Base-by-base conservation (phyloP, 306 rosid species). In the Dalbergia oliveri region DNA sequence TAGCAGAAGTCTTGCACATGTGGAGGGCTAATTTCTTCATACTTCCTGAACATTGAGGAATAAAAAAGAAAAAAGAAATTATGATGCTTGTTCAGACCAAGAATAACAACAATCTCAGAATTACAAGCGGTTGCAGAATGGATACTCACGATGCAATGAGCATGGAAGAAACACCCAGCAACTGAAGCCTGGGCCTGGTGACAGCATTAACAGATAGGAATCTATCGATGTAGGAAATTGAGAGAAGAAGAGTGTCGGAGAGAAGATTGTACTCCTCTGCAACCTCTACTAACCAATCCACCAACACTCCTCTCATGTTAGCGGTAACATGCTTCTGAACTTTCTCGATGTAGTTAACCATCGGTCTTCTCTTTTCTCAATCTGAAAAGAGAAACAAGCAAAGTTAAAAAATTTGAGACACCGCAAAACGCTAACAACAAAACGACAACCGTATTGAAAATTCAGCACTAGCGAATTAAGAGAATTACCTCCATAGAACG, bases 271-370 rank as follows among this genome's bases (percentile, higher is more conserved):
- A 90, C 44, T 95, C 93, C 26, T 91, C 97, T 0, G 98, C 97
- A 76, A 95, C 97, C 14, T 93, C 97, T 3, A 93, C 97, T 65
- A 95, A 69, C 99, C 99, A 95, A 80, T 95, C 99, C 5, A 95
- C 92, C 80, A 95, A 75, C 12, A 88, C 74, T 9, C 89, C 95
- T 72, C 99, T 90, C 98, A 88, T 93, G 78, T 87, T 86, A 4
- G 87, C 43, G 6, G 88, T 88, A 34, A 95, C 35, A 19, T 85
- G 88, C 4, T 8, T 78, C 87, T 93, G 98, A 89, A 90, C 74
- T 50, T 51, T 84, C 37, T 81, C 90, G 1, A 93, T 35, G 66
- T 90, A 95, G 34, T 86, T 77, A 7, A 86, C 72, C 16, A 45
- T 7, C 4, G 99, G 97, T 19, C 93, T 89, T 83, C 97, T 83